Base-by-base conservation (phyloP, 768 basidiomycete genomes). In the Pluteus cervinus region DNA sequence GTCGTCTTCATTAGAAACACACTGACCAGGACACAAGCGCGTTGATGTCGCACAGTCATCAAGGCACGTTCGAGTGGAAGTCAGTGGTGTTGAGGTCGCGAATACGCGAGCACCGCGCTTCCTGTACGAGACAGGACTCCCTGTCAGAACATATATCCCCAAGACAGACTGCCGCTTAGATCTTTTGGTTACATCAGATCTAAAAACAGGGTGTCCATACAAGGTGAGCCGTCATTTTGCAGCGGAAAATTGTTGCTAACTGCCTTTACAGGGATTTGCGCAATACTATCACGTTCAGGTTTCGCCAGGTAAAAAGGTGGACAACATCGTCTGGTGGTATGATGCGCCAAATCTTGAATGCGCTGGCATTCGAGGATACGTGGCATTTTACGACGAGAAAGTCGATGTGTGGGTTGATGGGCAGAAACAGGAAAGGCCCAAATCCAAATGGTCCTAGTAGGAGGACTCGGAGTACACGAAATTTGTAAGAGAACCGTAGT, bases 271-370 rank as follows among this genome's bases (percentile, higher is more conserved):
- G 79, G 80, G 81, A 15, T 61, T 65, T 39, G 79, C 79, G 2
- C 68, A 66, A 39, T 81, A 79, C 48, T 80, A 73, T 51, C 51
- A 73, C 39, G 61, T 81, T 21, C 56, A 64, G 1, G 51, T 73
- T 32, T 62, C 70, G 5, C 57, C 65, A 2, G 70, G 68, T 5
- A 61, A 69, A 31, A 55, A 53, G 11, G 49, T 63, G 25, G 58
- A 73, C 21, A 66, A 79, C 37, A 53, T 80, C 4, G 71, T 76
- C 11, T 83, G 81, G 81, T 81, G 69, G 65, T 82, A 83, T 54
- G 70, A 66, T 18, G 63, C 65, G 25, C 69, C 79, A 0, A 66
- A 58, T 10, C 57, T 59, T 0, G 80, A 81, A 43, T 72, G 72
- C 26, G 57, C 65, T 3, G 61, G 55, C 15, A 68, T 81, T 31